Base-by-base conservation (phyloP, 2,329 filamentous ascomycete species). In the Allantophomopsis lycopodina region DNA sequence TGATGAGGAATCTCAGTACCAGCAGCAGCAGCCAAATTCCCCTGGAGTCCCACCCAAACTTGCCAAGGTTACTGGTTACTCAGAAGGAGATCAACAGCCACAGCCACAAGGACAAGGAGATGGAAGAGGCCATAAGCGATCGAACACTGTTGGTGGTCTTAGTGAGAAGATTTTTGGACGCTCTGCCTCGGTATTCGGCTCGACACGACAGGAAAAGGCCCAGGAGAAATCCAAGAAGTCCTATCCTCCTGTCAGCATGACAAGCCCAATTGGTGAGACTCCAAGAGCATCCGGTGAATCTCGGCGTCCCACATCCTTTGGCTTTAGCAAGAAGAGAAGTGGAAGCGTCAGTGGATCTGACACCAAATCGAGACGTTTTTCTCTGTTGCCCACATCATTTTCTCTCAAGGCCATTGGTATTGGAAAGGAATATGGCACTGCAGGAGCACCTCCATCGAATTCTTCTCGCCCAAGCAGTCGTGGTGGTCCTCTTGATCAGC, bases 241-340 rank as follows among this genome's bases (percentile, higher is more conserved):
- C 11, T 58, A 95, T 53, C 89, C 89, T 41, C 89, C 89, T 4
- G 83, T 89, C 36, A 94, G 87, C 63, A 93, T 95, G 86, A 75
- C 81, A 45, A 80, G 81, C 46, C 67, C 76, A 2, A 65, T 74
- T 5, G 47, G 44, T 14, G 52, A 53, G 18, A 48, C 46, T 8
- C 48, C 53, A 8, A 68, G 82, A 36, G 65, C 68, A 32, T 88
- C 83, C 1, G 74, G 83, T 52, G 83, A 88, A 48, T 87, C 75
- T 23, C 73, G 82, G 17, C 74, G 79, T 35, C 86, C 82, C 0
- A 80, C 83, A 54, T 79, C 79, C 2, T 63, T 83, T 36, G 76
- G 74, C 2, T 66, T 83, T 14, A 74, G 73, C 32, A 82, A 78
- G 64, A 86, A 83, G 64, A 67, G 69, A 45, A 83, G 77, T 50